Evolutionary conservation across 768 basidiomycete species (phyloP).

Genomic region (Leccinum ochraceum): DNA sequence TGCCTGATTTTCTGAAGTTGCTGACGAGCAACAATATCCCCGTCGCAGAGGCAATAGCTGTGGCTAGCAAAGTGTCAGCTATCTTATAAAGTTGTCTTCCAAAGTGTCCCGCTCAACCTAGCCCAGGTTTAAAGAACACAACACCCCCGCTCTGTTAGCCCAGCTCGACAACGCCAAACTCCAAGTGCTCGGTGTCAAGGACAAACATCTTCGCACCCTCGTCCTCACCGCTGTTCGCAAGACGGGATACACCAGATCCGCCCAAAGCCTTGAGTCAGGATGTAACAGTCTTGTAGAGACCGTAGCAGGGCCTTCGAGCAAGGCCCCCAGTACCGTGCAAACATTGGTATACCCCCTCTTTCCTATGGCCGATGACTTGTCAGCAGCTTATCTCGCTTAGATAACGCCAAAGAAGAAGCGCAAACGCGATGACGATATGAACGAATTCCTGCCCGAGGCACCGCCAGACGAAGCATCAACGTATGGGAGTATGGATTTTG

Average conservation of each 20-base stretch:
- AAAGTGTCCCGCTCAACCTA: constrained; percentile 14
- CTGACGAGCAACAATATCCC: constrained; percentile 58
- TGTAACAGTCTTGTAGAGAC: background rate
- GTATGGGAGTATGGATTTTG: constrained; percentile 65
- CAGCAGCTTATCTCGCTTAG: constrained; percentile 26
- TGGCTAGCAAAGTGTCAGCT: constrained; percentile 66
- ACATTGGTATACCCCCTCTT: constrained; percentile 29
- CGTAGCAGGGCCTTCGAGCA: constrained; percentile 10
- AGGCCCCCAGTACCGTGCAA: constrained; percentile 27
- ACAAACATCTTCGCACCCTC: constrained; percentile 64
- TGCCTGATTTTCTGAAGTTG: constrained; percentile 68
- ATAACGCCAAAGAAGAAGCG: constrained; percentile 56
- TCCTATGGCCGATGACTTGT: background rate
- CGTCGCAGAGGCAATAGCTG: constrained; percentile 64
- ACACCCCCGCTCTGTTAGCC: constrained; percentile 57
- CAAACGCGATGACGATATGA: constrained; percentile 42
- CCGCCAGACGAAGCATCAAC: constrained; percentile 50
- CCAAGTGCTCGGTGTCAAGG: constrained; percentile 53
- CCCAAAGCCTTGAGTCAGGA: constrained; percentile 21
- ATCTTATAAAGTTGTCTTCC: constrained; percentile 16
- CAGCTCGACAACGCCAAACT: constrained; percentile 64
- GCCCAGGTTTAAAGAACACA: constrained; percentile 68
- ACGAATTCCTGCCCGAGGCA: constrained; percentile 58
- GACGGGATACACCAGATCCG: constrained; percentile 50
- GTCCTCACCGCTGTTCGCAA: constrained; percentile 61